Evolutionary conservation across 2,329 filamentous ascomycete genomes (phyloP).

Genomic region (Sclerotinia nivalis): DNA sequence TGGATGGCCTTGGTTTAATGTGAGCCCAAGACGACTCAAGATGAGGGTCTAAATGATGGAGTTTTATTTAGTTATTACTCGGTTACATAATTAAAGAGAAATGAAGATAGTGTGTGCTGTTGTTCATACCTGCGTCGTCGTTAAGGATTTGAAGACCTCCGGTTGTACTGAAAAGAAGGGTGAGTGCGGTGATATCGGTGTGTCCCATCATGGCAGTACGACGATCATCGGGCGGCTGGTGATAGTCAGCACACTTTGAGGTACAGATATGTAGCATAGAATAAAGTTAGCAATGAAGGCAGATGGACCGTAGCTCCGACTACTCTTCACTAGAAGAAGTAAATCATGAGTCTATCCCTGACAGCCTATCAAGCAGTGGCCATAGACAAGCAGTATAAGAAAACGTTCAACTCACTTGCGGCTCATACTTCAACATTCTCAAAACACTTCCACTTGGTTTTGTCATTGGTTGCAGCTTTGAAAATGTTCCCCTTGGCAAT

Average conservation of each 20-base stretch:
- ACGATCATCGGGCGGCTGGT: background rate
- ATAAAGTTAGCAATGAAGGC: background rate
- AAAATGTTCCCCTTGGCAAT: background rate
- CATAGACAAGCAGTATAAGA: too few relatives aligned
- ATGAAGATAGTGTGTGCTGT: constrained; percentile 32
- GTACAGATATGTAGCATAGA: background rate
- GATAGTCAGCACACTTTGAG: background rate
- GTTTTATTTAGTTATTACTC: background rate
- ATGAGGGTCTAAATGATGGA: background rate
- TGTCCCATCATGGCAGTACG: constrained; percentile 19
- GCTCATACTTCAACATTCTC: constrained; percentile 10
- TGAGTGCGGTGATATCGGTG: constrained; percentile 17
- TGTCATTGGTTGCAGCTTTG: background rate
- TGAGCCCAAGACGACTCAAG: constrained; percentile 39
- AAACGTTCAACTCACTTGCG: background rate
- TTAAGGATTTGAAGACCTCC: constrained; percentile 42
- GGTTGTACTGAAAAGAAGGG: constrained; percentile 32
- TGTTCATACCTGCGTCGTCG: constrained; percentile 35
- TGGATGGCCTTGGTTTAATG: constrained; percentile 39
- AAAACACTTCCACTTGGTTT: constrained; percentile 12
- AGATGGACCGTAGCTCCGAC: background rate
- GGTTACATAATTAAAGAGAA: background rate
- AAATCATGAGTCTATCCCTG: background rate
- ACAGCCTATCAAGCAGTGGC: background rate
- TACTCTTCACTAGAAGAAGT: background rate